A percentile compares a stretch with the other conserved stretches of the same genome.
Conservation (phyloP, 495 filamentous ascomycete genomes). For the Neurospora sp. region DNA sequence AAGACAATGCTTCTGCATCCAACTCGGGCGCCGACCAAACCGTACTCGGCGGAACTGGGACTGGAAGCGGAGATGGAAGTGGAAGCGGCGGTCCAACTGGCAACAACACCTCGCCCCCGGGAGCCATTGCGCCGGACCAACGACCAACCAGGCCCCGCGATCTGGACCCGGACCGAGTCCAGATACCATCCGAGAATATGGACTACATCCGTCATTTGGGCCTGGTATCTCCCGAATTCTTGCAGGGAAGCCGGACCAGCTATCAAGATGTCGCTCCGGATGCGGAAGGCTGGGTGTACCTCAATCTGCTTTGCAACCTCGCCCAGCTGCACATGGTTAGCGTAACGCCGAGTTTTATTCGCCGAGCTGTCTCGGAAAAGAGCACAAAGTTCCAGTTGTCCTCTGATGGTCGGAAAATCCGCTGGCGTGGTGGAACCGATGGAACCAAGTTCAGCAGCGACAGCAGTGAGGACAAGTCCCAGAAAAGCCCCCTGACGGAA, state of each 20-base stretch:
- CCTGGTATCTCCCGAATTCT: conserved; percentile 39
- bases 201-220: conserved; percentile 65
- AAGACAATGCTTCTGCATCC: conserved; percentile 28
- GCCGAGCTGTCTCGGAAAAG: conserved; percentile 51
- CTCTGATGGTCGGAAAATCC: conserved; percentile 58
- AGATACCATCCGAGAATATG: conserved; percentile 61
- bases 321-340: conserved; percentile 72
- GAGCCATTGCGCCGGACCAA: conserved; percentile 42
- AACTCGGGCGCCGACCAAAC: conserved; percentile 31
- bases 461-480: conserved; percentile 34
- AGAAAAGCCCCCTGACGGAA: conserved; percentile 28
- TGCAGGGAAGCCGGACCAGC: conserved; percentile 3
- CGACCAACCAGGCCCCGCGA: conserved; percentile 63
- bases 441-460: conserved; percentile 51
- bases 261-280: conserved; percentile 38
- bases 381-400: conserved; percentile 65
- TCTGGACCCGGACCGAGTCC: conserved; percentile 56
- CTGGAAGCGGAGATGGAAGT: conserved; percentile 20
- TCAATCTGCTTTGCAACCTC: conserved; percentile 73
- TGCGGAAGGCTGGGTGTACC: conserved; percentile 63
- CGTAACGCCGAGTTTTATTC: conserved; percentile 63
- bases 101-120: conserved; percentile 33
- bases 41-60: conserved; percentile 24
- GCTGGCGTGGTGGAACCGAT: conserved; percentile 59
- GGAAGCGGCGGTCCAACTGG: conserved; percentile 16